phyloP scores from a whole-genome alignment of 495 filamentous ascomycete genomes.

The Filosporella fistucella region DNA sequence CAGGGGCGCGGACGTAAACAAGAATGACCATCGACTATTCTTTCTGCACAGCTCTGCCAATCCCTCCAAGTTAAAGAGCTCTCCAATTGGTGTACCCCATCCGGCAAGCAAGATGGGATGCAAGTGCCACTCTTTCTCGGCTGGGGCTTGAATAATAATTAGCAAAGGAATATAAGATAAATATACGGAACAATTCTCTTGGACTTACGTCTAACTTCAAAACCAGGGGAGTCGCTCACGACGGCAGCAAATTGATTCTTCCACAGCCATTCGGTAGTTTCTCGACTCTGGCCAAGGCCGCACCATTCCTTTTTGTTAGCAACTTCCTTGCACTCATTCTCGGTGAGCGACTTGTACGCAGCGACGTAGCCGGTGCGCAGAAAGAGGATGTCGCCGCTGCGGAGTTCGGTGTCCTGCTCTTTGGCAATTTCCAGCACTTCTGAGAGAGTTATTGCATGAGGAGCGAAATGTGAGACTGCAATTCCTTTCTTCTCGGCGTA shows the following conservation, averaged over 20 bases:
- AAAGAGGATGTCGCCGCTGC: slow-evolving; percentile 51
- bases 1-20: background rate
- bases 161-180: background rate
- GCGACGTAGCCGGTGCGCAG: slow-evolving; percentile 44
- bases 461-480: slow-evolving; percentile 24
- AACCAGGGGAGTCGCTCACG: slow-evolving; percentile 40
- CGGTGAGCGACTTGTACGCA: slow-evolving; percentile 28
- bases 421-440: slow-evolving; percentile 34
- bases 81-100: background rate
- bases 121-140: background rate
- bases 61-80: background rate
- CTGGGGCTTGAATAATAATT: background rate
- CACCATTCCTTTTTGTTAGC: slow-evolving; percentile 26
- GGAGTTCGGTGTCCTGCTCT: slow-evolving; percentile 31
- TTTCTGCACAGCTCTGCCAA: background rate
- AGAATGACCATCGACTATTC: background rate
- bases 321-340: slow-evolving; percentile 27
- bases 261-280: slow-evolving; percentile 36
- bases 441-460: slow-evolving; percentile 38
- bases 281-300: slow-evolving; percentile 41
- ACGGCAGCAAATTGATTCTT: slow-evolving; percentile 42
- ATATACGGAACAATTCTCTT: too few species aligned
- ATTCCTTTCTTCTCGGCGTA: slow-evolving; percentile 26
- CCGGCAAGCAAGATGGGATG: background rate
- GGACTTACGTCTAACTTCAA: slow-evolving; percentile 28